Evolutionary conservation across 106 monocot genomes (phyloP), one percentile per base, ranked within the genome.

Genomic region (Dioscorea zingiberensis): DNA sequence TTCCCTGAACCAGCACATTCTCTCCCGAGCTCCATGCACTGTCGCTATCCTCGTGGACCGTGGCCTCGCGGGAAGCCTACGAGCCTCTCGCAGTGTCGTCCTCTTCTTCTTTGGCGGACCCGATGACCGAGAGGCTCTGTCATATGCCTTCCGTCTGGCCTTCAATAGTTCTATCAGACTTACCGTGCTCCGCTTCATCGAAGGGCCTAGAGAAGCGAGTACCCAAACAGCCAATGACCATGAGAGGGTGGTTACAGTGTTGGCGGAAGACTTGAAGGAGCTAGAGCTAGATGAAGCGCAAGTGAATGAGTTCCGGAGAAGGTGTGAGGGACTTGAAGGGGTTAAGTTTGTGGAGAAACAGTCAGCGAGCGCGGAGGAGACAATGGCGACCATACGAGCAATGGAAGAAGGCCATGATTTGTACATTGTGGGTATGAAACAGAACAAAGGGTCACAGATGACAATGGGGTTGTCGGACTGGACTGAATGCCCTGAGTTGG

Each of bases 31-130:
- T 5, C 84, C 90, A 0, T 87, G 90, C 82, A 84, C 94, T 60
- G 82, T 90, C 45, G 94, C 72, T 47, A 75, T 90, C 49, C 68
- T 94, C 24, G 47, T 88, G 38, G 87, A 88, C 66, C 58, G 55
- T 64, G 66, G 66, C 21, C 46, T 64, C 17, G 18, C 45, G 45
- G 44, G 13, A 44, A 18, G 25, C 21, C 0, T 44, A 2, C 22
- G 21, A 1, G 1, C 63, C 45, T 19, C 46, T 13, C 4, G 26
- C 15, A n/a, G n/a, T 44, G 21, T 24, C 18, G 19, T 46, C 2
- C 19, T 64, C 16, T 19, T 69, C 25, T 69, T 69, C 69, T 57
- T 69, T 18, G 69, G 69, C 9, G 69, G 69, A 21, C 38, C 69
- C 38, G 69, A 69, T 16, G 69, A 69, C 56, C 56, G 69, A 16